Evolutionary conservation across 805 yeast species (phyloP), one percentile per base, ranked within the genome.

Genomic region (Barnettozyma sucrosica): DNA sequence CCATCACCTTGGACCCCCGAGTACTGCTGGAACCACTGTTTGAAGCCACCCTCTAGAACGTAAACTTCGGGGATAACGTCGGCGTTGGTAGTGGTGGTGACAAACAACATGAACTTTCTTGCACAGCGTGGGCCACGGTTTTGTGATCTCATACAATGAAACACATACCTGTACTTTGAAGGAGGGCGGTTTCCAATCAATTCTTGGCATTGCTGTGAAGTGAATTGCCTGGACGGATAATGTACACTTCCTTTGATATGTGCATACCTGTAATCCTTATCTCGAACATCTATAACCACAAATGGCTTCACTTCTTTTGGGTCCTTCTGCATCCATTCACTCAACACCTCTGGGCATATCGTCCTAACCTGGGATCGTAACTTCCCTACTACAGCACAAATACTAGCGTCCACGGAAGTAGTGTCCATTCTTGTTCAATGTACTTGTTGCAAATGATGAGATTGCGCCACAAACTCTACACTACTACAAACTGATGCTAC

Each of bases 111-210:
- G 16, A 57, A 50, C 30, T 30, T 43, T 26, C 40, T 38, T 0
- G 56, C 48, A 43, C 56, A 49, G 4, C 37, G 32, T 1, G 62
- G 62, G 8, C 61, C 61, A 25, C 62, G 33, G 6, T 40, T 43
- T 41, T 56, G 48, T 7, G 59, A 55, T 45, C 62, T 43, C 61
- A 58, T 58, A 30, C 62, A 58, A 36, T 59, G 62, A 45, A 59
- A 53, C 7, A 57, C 46, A 36, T 49, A 53, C 1, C 18, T 36
- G 9, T 48, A 36, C 1, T 26, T 32, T 5, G n/a, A 23, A 16
- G 36, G 8, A 3, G 55, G 51, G 38, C 36, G 50, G 3, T 26
- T 18, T 4, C 19, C 10, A 3, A 57, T 19, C 5, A 56, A 7
- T 3, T 34, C 18, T 1, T 39, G 30, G 19, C 52, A 44, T 1